phyloP scores from a whole-genome alignment of 768 basidiomycete genomes.

The Amanita polypyramis region DNA sequence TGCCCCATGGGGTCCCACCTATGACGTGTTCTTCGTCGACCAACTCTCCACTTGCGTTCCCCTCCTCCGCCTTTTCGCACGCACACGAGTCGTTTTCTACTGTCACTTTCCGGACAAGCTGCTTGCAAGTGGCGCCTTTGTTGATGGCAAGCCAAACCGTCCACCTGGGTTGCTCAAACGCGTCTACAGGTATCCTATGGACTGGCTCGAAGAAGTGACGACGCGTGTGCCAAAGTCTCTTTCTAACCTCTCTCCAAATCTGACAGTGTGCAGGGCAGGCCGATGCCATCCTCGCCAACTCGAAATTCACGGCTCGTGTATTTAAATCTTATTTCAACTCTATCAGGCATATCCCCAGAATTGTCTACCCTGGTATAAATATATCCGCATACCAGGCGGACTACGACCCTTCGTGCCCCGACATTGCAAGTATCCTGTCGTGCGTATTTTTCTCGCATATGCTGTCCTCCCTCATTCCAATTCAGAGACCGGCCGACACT shows the following conservation, averaged over 20 bases:
- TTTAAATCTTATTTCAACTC: slow-evolving; percentile 69
- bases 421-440: slow-evolving; percentile 48
- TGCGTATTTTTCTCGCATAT: slow-evolving; percentile 26
- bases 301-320: slow-evolving; percentile 77
- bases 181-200: slow-evolving; percentile 82
- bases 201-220: slow-evolving; percentile 81
- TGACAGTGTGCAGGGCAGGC: slow-evolving; percentile 52
- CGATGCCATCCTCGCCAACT: slow-evolving; percentile 88
- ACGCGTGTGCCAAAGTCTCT: slow-evolving; percentile 47
- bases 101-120: slow-evolving; percentile 98
- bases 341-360: slow-evolving; percentile 47
- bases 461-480: neutral
- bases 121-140: slow-evolving; percentile 60
- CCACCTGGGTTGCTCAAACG: slow-evolving; percentile 47
- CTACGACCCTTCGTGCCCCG: slow-evolving; percentile 33
- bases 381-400: slow-evolving; percentile 53
- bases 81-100: slow-evolving; percentile 89
- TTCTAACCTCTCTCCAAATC: slow-evolving; percentile 2
- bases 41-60: slow-evolving; percentile 92
- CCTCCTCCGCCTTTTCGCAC: slow-evolving; percentile 53
- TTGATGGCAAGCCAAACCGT: slow-evolving; percentile 36
- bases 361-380: slow-evolving; percentile 97
- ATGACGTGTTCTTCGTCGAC: slow-evolving; percentile 91
- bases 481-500: slow-evolving; percentile 58
- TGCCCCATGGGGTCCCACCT: slow-evolving; percentile 30